Evolutionary conservation across 1,139 yeast species (phyloP).

Genomic region (Debaryomycetaceae sp.): DNA sequence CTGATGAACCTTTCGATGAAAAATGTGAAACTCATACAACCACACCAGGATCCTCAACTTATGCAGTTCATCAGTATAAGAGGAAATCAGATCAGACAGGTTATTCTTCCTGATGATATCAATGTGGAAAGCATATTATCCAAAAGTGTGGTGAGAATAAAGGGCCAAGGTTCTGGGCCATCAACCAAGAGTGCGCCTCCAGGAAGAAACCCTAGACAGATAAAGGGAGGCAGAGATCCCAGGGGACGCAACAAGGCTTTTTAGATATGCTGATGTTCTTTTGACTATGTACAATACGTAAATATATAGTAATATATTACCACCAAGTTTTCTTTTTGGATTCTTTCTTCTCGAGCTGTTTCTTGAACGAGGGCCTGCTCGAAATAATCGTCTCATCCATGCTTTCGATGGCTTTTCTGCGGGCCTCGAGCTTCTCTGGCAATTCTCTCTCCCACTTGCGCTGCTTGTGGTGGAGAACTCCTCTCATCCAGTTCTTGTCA

Average conservation of each 20-base stretch:
- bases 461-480: slow-evolving; percentile 76
- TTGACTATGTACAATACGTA: background rate
- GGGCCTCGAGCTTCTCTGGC: slow-evolving; percentile 57
- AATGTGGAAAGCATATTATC: slow-evolving; percentile 74
- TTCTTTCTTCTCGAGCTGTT: slow-evolving; percentile 52
- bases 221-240: slow-evolving; percentile 16
- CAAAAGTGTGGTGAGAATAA: slow-evolving; percentile 33
- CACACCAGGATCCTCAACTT: slow-evolving; percentile 66
- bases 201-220: slow-evolving; percentile 12
- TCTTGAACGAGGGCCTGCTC: slow-evolving; percentile 61
- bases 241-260: slow-evolving; percentile 12
- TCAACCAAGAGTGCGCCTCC: slow-evolving; percentile 17
- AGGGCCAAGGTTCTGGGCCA: slow-evolving; percentile 44
- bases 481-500: slow-evolving; percentile 69
- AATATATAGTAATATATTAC: slow-evolving; percentile 9
- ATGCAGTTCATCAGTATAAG: slow-evolving; percentile 81
- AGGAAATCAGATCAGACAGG: slow-evolving; percentile 87
- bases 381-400: slow-evolving; percentile 72
- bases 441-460: slow-evolving; percentile 74
- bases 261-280: background rate
- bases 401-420: slow-evolving; percentile 62
- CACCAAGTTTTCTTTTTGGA: slow-evolving; percentile 49
- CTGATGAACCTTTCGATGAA: slow-evolving; percentile 88
- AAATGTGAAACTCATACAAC: slow-evolving; percentile 73
- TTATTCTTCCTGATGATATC: slow-evolving; percentile 81